Conservation (phyloP, 202 grass and related monocot species). For the Musa balbisiana region DNA sequence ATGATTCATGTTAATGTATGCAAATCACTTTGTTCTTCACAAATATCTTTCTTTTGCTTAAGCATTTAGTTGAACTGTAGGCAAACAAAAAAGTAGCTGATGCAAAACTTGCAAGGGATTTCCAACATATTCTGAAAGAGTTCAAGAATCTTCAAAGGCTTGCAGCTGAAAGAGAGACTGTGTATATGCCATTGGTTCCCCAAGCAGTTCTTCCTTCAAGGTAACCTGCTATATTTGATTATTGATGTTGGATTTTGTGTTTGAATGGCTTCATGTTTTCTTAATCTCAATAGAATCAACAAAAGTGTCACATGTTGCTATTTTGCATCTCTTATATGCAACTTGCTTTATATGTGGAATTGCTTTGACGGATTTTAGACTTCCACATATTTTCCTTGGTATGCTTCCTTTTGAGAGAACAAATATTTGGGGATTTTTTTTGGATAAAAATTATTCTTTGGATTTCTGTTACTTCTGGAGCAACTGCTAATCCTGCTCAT, state of each 20-base stretch:
- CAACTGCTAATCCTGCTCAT: neutral
- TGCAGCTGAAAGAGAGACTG: conserved; percentile 85
- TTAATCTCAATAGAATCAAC: neutral
- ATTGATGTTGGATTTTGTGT: neutral
- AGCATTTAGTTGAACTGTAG: conserved; percentile 33
- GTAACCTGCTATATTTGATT: conserved; percentile 21
- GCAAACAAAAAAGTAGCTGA: conserved; percentile 93
- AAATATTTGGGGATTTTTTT: neutral
- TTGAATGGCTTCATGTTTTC: neutral
- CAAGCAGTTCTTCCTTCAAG: conserved; percentile 56
- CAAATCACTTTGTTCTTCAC: too few relatives aligned
- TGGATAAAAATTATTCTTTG: neutral
- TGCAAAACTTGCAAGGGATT: conserved; percentile 97
- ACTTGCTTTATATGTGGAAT: neutral
- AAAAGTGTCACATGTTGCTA: neutral
- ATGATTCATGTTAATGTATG: too few relatives aligned
- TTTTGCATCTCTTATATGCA: neutral
- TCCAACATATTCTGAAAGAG: conserved; percentile 86
- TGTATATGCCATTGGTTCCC: conserved; percentile 79
- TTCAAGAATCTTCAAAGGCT: conserved; percentile 87
- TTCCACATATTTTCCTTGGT: neutral
- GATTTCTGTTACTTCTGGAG: neutral
- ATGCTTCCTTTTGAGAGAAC: neutral
- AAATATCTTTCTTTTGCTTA: neutral
- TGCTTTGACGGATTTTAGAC: neutral